Evolutionary conservation across 495 filamentous ascomycete genomes (phyloP).

Genomic region (Rhypophila decipiens): DNA sequence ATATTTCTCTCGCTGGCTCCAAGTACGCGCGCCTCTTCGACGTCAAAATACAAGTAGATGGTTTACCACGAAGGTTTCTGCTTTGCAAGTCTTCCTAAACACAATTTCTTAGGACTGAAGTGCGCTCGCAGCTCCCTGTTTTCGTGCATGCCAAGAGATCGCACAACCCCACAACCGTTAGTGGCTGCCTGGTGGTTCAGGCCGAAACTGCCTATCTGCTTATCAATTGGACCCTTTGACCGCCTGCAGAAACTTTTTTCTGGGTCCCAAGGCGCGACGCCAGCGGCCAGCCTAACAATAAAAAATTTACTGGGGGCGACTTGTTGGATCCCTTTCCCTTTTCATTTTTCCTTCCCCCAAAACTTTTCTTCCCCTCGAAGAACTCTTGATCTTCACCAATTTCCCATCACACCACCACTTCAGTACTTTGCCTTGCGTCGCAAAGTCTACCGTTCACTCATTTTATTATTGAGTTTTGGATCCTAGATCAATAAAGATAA

Average conservation of each 20-base stretch:
- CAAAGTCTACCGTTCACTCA: slow-evolving; percentile 2
- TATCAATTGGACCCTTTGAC: too few species aligned
- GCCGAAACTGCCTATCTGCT: too few species aligned
- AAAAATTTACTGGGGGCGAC: slow-evolving; percentile 14
- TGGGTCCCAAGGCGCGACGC: slow-evolving; percentile 3
- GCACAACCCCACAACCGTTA: too few species aligned
- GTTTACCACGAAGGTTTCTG: background rate
- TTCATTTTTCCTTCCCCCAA: slow-evolving; percentile 1
- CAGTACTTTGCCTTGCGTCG: background rate
- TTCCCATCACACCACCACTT: background rate
- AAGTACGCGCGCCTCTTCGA: too few species aligned
- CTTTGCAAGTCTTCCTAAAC: background rate
- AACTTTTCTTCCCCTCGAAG: slow-evolving; percentile 8
- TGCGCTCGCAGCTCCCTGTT: too few species aligned
- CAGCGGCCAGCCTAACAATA: slow-evolving; percentile 9
- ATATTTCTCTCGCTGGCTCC: too few species aligned
- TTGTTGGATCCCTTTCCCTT: slow-evolving; percentile 6
- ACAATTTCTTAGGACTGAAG: slow-evolving; percentile 7
- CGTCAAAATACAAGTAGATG: too few species aligned
- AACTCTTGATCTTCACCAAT: background rate
- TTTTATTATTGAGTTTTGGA: background rate
- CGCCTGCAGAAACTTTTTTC: slow-evolving; percentile 8
- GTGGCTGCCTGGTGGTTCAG: too few species aligned
- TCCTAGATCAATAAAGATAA: background rate
- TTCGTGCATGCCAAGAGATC: too few species aligned